These are phyloP conservation scores for Linderniella brevidens DNA, from an alignment of 257 asterid species.

Conservation along the genomic window DNA sequence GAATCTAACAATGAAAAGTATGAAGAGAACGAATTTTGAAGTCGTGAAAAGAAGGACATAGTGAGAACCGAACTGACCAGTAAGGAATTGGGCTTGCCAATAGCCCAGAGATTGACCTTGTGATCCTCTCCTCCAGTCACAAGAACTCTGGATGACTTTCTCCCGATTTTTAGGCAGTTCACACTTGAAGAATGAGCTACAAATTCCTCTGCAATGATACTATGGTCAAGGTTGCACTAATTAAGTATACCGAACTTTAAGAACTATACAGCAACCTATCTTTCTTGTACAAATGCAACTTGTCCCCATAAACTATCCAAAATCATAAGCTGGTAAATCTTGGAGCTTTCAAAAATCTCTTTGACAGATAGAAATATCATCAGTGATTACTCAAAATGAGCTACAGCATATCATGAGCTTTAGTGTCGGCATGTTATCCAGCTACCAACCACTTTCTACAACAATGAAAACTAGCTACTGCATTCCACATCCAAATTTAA, in stretches of 20 bases:
- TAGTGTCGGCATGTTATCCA: no score
- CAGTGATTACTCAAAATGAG: no score
- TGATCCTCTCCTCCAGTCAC: constrained; percentile 99
- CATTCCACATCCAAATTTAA: no score
- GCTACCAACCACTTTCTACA: no score
- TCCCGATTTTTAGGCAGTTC: constrained; percentile 90
- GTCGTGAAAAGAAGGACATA: neutral
- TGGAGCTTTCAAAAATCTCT: no score
- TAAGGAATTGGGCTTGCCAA: constrained; percentile 94
- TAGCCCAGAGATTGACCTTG: constrained; percentile 96
- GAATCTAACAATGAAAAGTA: no score
- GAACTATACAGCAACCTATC: neutral
- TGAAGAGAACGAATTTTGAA: neutral
- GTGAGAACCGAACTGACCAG: constrained; percentile 55
- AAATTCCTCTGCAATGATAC: constrained; percentile 62
- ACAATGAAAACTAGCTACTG: no score
- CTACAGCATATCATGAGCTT: no score
- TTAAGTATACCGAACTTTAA: neutral
- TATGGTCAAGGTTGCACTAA: constrained; percentile 44
- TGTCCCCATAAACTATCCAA: neutral
- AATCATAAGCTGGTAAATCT: neutral
- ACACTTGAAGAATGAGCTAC: constrained; percentile 95
- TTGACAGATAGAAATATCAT: no score
- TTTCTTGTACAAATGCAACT: neutral
- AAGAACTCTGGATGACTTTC: constrained; percentile 88